Evolutionary conservation across 2,329 filamentous ascomycete species (phyloP).

Genomic region (Cryphonectria parasitica): DNA sequence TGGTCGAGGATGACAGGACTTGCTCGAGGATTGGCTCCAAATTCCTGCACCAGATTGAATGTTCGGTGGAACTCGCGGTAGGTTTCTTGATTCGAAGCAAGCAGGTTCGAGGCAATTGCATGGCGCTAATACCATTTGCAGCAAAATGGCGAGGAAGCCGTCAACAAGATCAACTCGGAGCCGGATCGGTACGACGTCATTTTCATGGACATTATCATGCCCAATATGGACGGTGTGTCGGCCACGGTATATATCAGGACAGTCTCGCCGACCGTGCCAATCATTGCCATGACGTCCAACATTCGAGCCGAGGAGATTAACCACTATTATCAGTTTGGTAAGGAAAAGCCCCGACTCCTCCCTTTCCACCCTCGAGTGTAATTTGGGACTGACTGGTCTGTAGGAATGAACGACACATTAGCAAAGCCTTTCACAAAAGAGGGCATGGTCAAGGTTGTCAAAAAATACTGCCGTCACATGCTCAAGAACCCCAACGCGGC

Average conservation of each 20-base stretch:
- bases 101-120: conserved; percentile 31
- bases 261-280: conserved; percentile 79
- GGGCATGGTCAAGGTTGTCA: conserved; percentile 81
- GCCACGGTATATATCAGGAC: conserved; percentile 92
- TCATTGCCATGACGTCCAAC: conserved; percentile 98
- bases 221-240: conserved; percentile 90
- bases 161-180: conserved; percentile 73
- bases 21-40: conserved; percentile 71
- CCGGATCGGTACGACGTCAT: conserved; percentile 66
- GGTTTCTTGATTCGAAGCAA: neutral
- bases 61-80: conserved; percentile 54
- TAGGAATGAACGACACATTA: conserved; percentile 96
- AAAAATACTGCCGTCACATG: conserved; percentile 85
- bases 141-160: conserved; percentile 88
- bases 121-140: conserved; percentile 41
- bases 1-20: conserved; percentile 82
- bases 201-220: conserved; percentile 97
- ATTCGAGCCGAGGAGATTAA: conserved; percentile 96
- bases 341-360: conserved; percentile 39
- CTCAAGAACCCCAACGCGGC: conserved; percentile 65
- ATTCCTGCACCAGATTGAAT: conserved; percentile 68
- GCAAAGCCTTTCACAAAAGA: conserved; percentile 96
- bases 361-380: conserved; percentile 18
- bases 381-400: neutral
- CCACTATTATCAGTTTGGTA: conserved; percentile 96